A percentile compares a stretch with the other conserved stretches of the same genome.
Conservation (phyloP, 2,329 filamentous ascomycete genomes). For the Fusarium denticulatum region DNA sequence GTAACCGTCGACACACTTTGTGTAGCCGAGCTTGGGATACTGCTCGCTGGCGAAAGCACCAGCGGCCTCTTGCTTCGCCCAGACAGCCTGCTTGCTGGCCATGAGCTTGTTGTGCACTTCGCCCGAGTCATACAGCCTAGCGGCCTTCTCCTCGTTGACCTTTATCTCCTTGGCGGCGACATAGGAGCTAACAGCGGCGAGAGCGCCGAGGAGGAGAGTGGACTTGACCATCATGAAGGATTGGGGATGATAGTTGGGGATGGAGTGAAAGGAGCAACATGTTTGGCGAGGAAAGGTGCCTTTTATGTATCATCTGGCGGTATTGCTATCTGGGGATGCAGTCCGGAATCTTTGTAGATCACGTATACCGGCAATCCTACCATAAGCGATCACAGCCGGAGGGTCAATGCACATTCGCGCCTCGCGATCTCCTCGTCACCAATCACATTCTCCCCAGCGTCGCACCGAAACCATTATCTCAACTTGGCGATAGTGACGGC, state of each 20-base stretch:
- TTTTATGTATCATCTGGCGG: not conserved
- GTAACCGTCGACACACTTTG: constrained; percentile 54
- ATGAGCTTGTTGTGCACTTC: constrained; percentile 35
- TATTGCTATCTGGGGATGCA: not conserved
- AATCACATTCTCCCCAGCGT: not conserved
- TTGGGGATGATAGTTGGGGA: not conserved
- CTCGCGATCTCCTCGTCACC: not conserved
- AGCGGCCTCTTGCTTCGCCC: constrained; percentile 47
- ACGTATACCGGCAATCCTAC: not conserved
- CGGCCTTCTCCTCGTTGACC: constrained; percentile 19
- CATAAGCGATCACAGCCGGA: not conserved
- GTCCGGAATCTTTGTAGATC: not conserved
- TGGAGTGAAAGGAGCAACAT: not conserved
- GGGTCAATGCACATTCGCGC: not conserved
- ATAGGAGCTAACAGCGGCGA: constrained; percentile 17
- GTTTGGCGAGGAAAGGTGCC: accelerated
- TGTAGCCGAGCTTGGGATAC: constrained; percentile 52
- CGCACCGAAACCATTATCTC: constrained; percentile 1
- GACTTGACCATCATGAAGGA: constrained; percentile 33
- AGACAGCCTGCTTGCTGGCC: constrained; percentile 43
- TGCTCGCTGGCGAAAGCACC: constrained; percentile 49
- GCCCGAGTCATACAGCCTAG: constrained; percentile 31
- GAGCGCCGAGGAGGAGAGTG: constrained; percentile 15
- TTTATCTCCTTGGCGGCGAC: constrained; percentile 32
- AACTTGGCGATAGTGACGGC: constrained; percentile 24